phyloP scores from a whole-genome alignment of 345 rosid genomes.

The Stellera chamaejasme region DNA sequence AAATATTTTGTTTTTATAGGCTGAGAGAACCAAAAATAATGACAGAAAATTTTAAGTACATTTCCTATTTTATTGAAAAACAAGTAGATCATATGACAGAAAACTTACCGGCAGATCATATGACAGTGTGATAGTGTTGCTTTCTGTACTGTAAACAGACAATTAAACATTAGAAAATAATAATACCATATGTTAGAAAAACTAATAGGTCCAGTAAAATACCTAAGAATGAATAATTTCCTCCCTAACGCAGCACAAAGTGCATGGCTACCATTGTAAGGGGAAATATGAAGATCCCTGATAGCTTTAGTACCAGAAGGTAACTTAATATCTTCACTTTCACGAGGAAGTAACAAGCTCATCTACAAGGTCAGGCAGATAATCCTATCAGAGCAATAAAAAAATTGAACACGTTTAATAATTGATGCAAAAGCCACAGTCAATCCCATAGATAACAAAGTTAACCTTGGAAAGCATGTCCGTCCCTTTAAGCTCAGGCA shows the following conservation, averaged over 20 bases:
- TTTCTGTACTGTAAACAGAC: conserved; percentile 48
- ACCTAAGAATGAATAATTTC: conserved; percentile 73
- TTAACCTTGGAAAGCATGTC: conserved; percentile 65
- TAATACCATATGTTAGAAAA: background rate
- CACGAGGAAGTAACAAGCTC: conserved; percentile 56
- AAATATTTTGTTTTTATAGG: too few relatives aligned
- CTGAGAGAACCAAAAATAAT: too few relatives aligned
- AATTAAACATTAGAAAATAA: conserved; percentile 9
- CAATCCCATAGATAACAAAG: conserved; percentile 14
- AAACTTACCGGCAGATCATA: conserved; percentile 66
- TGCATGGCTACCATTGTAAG: conserved; percentile 40
- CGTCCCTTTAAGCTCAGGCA: conserved; percentile 44
- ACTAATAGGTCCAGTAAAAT: background rate
- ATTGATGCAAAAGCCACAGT: background rate
- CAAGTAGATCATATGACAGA: background rate
- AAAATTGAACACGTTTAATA: background rate
- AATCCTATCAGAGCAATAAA: conserved; percentile 12
- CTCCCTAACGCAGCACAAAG: conserved; percentile 78
- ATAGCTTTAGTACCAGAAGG: conserved; percentile 54
- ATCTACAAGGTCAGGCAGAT: conserved; percentile 33
- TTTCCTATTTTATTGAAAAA: background rate
- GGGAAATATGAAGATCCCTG: conserved; percentile 73
- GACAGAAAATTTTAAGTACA: background rate
- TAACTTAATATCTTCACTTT: conserved; percentile 55
- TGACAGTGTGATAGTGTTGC: conserved; percentile 54